A percentile compares a stretch with the other conserved stretches of the same genome.
These are phyloP conservation scores for Smittium culicis DNA, from an alignment of 371 early-diverging fungal genomes.

Conservation along the genomic window DNA sequence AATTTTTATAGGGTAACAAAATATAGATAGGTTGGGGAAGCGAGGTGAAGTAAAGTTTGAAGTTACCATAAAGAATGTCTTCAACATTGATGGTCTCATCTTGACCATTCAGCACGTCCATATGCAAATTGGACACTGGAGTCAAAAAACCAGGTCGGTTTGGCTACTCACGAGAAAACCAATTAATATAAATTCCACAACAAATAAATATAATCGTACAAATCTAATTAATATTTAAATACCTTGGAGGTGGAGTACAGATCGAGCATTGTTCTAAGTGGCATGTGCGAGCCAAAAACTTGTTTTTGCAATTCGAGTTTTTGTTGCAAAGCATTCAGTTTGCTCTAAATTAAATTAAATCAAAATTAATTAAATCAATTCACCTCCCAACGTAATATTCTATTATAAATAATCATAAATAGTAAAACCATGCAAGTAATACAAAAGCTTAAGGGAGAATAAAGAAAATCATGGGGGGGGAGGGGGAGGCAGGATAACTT, in stretches of 20 bases:
- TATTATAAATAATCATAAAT: too few relatives aligned
- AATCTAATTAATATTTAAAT: not conserved
- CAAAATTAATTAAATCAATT: not conserved
- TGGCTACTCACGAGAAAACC: conserved; percentile 20
- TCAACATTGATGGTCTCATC: conserved; percentile 80
- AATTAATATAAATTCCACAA: not conserved
- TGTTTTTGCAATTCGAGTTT: conserved; percentile 10
- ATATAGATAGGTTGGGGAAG: too few relatives aligned
- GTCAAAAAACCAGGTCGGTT: conserved; percentile 38
- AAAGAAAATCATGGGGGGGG: too few relatives aligned
- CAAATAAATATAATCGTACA: not conserved
- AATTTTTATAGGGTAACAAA: not conserved
- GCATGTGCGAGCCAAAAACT: conserved; percentile 70
- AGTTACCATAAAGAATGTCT: conserved; percentile 40
- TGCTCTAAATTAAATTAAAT: not conserved
- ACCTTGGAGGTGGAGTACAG: conserved; percentile 21
- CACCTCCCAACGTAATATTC: too few relatives aligned
- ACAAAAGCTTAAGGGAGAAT: not conserved
- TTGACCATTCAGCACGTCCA: conserved; percentile 73
- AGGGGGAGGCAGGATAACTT: too few relatives aligned
- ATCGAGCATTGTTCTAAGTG: conserved; percentile 84
- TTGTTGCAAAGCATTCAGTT: not conserved
- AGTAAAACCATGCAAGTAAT: too few relatives aligned
- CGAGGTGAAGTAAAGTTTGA: too few relatives aligned
- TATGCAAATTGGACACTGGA: conserved; percentile 55